Evolutionary conservation across 768 basidiomycete genomes (phyloP).

Genomic region (Tylopilus balloui): DNA sequence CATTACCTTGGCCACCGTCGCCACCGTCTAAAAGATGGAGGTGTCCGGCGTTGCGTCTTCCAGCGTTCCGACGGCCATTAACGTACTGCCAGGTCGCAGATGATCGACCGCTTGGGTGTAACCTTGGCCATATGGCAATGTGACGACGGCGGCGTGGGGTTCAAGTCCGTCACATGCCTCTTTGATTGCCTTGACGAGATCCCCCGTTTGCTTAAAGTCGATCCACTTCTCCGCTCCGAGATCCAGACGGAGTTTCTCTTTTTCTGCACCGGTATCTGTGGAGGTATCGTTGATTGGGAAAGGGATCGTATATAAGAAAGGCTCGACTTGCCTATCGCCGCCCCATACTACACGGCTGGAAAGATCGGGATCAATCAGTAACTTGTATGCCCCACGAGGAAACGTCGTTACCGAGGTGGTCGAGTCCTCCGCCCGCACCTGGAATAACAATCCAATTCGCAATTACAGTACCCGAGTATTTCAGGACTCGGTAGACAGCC

Average conservation of each 20-base stretch:
- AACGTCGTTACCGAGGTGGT: constrained; percentile 57
- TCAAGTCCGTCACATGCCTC: constrained; percentile 62
- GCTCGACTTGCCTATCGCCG: constrained; percentile 45
- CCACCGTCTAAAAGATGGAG: constrained; percentile 69
- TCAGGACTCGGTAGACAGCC: constrained; percentile 84
- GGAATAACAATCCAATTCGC: constrained; percentile 77
- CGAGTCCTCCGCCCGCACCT: constrained; percentile 75
- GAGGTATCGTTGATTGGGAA: neutral
- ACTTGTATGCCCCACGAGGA: too few relatives aligned
- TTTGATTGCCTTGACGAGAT: constrained; percentile 63
- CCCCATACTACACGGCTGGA: constrained; percentile 76
- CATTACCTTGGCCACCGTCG: constrained; percentile 57
- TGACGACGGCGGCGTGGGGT: constrained; percentile 65
- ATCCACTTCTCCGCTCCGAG: constrained; percentile 76
- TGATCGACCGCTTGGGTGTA: constrained; percentile 66
- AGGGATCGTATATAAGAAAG: too few relatives aligned
- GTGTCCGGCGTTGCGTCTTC: constrained; percentile 51
- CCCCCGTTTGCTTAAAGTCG: constrained; percentile 67
- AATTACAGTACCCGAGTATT: constrained; percentile 56
- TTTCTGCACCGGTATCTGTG: constrained; percentile 69
- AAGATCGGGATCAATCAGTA: neutral
- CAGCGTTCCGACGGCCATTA: constrained; percentile 80
- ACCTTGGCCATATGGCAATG: constrained; percentile 44
- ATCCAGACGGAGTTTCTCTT: constrained; percentile 52
- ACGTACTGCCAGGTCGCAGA: constrained; percentile 62